A percentile compares a stretch with the other conserved stretches of the same genome.
Evolutionary conservation across 1,284 basidiomycete genomes (phyloP).

Genomic region (Abortiporus biennis): DNA sequence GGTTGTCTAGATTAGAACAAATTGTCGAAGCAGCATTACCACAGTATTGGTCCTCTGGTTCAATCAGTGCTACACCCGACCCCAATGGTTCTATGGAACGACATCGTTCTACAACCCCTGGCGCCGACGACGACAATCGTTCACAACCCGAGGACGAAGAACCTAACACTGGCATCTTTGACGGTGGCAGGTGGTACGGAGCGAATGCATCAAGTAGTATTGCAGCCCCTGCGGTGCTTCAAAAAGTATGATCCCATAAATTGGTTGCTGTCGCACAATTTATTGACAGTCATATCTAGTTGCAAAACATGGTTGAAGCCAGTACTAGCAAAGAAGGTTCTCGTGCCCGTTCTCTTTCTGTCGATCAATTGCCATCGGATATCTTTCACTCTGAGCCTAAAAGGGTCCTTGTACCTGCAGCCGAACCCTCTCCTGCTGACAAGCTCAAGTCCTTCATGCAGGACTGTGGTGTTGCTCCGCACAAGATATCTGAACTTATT

Average conservation of each 20-base stretch:
- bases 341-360: conserved; percentile 11
- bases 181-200: conserved; percentile 82
- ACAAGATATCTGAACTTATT: conserved; percentile 84
- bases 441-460: conserved; percentile 78
- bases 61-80: conserved; percentile 27
- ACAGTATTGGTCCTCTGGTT: conserved; percentile 47
- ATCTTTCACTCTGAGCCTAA: conserved; percentile 19
- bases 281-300: conserved; percentile 29
- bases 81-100: conserved; percentile 27
- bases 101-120: conserved; percentile 40
- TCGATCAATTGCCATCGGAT: conserved; percentile 15
- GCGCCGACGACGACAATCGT: conserved; percentile 53
- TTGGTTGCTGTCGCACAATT: not conserved
- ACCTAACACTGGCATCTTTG: conserved; percentile 66
- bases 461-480: conserved; percentile 85
- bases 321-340: conserved; percentile 9
- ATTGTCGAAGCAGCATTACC: conserved; percentile 75
- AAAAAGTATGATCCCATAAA: conserved; percentile 48
- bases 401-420: conserved; percentile 27
- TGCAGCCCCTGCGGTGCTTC: conserved; percentile 68
- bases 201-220: conserved; percentile 73
- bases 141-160: conserved; percentile 72
- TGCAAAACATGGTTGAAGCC: conserved; percentile 51
- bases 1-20: conserved; percentile 68
- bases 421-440: conserved; percentile 67